Base-by-base conservation (phyloP, 345 rosid species). In the Moricandia moricandioides region DNA sequence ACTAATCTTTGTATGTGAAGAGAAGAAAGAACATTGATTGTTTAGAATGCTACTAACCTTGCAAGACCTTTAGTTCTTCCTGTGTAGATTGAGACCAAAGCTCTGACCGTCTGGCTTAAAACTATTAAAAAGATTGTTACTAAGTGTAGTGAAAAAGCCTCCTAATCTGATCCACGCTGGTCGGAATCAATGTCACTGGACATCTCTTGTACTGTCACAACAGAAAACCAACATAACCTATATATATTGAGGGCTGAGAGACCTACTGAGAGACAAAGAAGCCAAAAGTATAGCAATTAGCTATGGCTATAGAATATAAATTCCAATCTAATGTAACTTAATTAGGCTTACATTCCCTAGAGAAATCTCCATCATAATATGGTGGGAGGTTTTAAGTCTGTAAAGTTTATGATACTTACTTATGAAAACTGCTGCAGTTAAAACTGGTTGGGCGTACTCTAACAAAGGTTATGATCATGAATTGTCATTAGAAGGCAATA, bases 401-500 rank as follows among this genome's bases (percentile, higher is more conserved):
- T 60, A 1, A 71, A 18, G 8, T 4, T 4, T 39, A 55, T 45
- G 51, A 71, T 65, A 81, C 96, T 88, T 78, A 92, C 98, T 74
- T 92, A 95, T 79, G 82, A 95, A 95, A 27, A 95, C 99, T 37
- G 99, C 86, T 16, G 99, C 98, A 81, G 90, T 92, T 70, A 95
- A 72, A 72, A 98, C 99, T 39, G 96, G 92, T 79, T 95, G 99
- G 60, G 99, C 97, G 65, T 95, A 92, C 84, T 95, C 99, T 21
- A 21, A 21, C 24, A 21, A 21, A 21, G 24, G 24, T 21, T 21
- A 21, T 21, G 24, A 21, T 21, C 24, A 21, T 21, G 24, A 21
- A 21, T 21, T 21, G 24, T 21, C 24, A 21, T 21, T 21, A 21
- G 24, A 21, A 21, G 24, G 24, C 24, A 21, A 21, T 21, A 21